phyloP scores from a whole-genome alignment of 441 rosid species.

The Lepidium campestre region DNA sequence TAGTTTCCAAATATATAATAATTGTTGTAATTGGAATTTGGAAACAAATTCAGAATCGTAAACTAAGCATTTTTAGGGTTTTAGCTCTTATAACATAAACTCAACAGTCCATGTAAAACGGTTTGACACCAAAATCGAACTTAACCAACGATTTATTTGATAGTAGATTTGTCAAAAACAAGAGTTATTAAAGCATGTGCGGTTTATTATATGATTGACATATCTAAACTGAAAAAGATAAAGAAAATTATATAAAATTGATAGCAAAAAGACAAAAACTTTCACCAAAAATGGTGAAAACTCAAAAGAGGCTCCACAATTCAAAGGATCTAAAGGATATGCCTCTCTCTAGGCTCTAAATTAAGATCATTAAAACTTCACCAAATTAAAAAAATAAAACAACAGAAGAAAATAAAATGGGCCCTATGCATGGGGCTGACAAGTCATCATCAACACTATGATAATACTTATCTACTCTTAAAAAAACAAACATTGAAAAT shows the following conservation, averaged over 20 bases:
- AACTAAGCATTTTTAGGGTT: not conserved
- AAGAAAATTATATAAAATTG: conserved; percentile 1
- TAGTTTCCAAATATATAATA: not conserved
- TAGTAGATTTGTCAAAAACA: not conserved
- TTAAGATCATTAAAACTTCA: conserved; percentile 3
- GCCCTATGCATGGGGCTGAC: conserved; percentile 33
- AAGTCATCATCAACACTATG: conserved; percentile 34
- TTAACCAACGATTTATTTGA: not conserved
- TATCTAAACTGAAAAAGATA: not conserved
- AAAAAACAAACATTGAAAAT: conserved; percentile 8
- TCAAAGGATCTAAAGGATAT: conserved; percentile 16
- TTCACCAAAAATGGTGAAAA: conserved; percentile 23
- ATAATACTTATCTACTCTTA: conserved; percentile 30
- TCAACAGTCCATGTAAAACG: not conserved
- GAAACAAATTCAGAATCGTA: not conserved
- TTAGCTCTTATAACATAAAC: not conserved
- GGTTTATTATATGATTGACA: not conserved
- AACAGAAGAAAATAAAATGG: conserved; percentile 30
- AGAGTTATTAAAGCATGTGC: too few relatives aligned
- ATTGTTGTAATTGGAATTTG: too few relatives aligned
- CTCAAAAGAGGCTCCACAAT: conserved; percentile 5
- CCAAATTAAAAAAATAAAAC: conserved; percentile 1
- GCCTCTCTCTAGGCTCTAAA: conserved; percentile 7
- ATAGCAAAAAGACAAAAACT: conserved; percentile 22
- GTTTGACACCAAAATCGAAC: not conserved